Evolutionary conservation across 148 eudicot genomes (phyloP).

Genomic region (Rhododendron kiyosumense): DNA sequence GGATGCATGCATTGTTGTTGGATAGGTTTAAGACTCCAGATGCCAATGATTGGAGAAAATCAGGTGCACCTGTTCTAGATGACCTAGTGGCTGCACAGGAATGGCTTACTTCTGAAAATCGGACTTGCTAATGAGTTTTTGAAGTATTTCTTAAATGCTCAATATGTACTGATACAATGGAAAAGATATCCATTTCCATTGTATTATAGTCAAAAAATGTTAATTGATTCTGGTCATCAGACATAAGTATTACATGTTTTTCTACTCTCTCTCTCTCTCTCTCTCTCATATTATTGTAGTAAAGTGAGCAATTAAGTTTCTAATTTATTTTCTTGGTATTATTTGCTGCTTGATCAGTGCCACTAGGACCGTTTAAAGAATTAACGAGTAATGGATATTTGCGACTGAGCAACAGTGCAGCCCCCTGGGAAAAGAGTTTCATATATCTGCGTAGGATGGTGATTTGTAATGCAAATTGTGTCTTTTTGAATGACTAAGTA

Average conservation of each 20-base stretch:
- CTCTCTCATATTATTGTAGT: too few relatives aligned
- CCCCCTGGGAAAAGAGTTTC: background rate
- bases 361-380: background rate
- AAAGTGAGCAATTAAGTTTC: background rate
- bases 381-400: background rate
- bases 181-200: background rate
- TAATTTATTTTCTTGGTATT: background rate
- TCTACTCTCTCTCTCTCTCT: background rate
- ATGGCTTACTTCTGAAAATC: slow-evolving; percentile 30
- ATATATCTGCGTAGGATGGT: background rate
- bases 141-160: background rate
- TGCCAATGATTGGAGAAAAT: slow-evolving; percentile 70
- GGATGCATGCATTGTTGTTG: slow-evolving; percentile 80
- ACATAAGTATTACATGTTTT: background rate
- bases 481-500: background rate
- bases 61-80: slow-evolving; percentile 77
- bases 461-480: background rate
- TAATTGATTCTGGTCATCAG: background rate
- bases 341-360: background rate
- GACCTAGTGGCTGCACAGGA: slow-evolving; percentile 63
- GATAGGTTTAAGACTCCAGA: slow-evolving; percentile 87
- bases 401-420: background rate
- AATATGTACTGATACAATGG: background rate
- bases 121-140: slow-evolving; percentile 9
- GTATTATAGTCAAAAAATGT: background rate